Percentiles rank a stretch among this genome's conserved stretches.
phyloP scores from a whole-genome alignment of 176 grass and related monocot species.

The Carex scoparia region DNA sequence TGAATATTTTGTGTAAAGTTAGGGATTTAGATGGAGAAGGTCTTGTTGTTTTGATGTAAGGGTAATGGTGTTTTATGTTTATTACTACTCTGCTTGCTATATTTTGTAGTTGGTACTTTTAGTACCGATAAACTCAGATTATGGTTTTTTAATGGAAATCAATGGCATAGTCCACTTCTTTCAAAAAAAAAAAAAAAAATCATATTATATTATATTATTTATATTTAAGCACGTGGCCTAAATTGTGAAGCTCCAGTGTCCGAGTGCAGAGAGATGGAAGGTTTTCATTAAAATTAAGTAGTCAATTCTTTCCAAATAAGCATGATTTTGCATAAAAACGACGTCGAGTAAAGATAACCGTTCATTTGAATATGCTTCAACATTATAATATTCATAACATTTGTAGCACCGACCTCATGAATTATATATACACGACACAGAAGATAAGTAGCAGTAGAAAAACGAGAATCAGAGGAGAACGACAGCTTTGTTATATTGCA shows the following conservation, averaged over 20 bases:
- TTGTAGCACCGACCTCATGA: neutral
- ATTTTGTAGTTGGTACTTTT: no score
- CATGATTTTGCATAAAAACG: neutral
- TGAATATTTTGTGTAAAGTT: no score
- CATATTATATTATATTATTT: neutral
- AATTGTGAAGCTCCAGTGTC: neutral
- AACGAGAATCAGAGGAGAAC: no score
- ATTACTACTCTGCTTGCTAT: no score
- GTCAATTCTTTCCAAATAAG: constrained; percentile 6
- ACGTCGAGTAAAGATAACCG: neutral
- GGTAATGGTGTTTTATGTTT: no score
- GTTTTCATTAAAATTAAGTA: neutral
- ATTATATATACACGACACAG: neutral
- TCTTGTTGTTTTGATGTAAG: no score
- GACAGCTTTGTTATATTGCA: neutral
- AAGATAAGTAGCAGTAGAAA: neutral
- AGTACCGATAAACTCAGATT: no score
- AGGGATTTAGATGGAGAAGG: no score
- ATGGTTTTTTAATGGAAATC: no score
- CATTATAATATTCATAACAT: neutral
- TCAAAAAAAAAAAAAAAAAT: no score
- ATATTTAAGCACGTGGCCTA: neutral
- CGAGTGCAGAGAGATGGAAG: neutral
- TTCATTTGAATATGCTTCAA: neutral
- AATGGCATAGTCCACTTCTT: no score